A percentile compares a stretch with the other conserved stretches of the same genome.
Evolutionary conservation across 2,329 filamentous ascomycete species (phyloP).

Genomic region (Hypomyces perniciosus): DNA sequence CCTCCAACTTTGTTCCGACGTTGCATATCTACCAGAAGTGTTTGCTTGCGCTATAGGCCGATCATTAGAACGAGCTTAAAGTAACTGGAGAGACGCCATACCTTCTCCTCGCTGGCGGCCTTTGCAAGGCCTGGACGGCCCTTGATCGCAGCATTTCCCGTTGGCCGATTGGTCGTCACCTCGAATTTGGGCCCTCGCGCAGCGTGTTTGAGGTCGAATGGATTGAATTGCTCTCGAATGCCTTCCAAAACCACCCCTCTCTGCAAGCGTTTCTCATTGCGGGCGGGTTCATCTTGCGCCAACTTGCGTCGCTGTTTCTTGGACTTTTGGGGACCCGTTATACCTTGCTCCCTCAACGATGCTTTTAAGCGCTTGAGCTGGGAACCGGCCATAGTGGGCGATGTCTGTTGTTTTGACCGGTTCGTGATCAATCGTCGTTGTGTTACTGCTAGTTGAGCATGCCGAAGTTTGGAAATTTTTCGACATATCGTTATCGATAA

Average conservation of each 20-base stretch:
- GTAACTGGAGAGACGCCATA: constrained; percentile 31
- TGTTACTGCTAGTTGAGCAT: not conserved
- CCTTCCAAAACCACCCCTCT: constrained; percentile 71
- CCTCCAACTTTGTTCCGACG: constrained; percentile 85
- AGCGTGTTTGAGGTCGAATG: constrained; percentile 86
- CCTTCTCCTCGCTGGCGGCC: constrained; percentile 78
- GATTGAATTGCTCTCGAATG: constrained; percentile 96
- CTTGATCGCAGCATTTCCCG: constrained; percentile 49
- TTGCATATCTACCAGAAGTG: constrained; percentile 84
- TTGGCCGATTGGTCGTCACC: constrained; percentile 62
- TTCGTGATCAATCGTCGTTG: not conserved
- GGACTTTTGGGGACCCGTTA: constrained; percentile 85
- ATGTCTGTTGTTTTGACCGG: not conserved
- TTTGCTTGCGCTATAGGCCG: constrained; percentile 60
- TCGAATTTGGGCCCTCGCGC: constrained; percentile 77
- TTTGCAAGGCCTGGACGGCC: constrained; percentile 80
- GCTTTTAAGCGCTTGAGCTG: constrained; percentile 94
- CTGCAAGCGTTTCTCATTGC: constrained; percentile 67
- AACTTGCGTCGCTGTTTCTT: constrained; percentile 86
- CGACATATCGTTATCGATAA: constrained; percentile 9
- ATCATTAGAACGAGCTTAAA: constrained; percentile 12
- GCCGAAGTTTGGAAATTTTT: constrained; percentile 10
- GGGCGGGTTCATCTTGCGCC: constrained; percentile 58
- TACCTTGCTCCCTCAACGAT: constrained; percentile 81
- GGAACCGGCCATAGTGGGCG: constrained; percentile 73